A percentile compares a stretch with the other conserved stretches of the same genome.
These are phyloP conservation scores for Collybia nuda DNA, from an alignment of 768 basidiomycete species.

Conservation along the genomic window DNA sequence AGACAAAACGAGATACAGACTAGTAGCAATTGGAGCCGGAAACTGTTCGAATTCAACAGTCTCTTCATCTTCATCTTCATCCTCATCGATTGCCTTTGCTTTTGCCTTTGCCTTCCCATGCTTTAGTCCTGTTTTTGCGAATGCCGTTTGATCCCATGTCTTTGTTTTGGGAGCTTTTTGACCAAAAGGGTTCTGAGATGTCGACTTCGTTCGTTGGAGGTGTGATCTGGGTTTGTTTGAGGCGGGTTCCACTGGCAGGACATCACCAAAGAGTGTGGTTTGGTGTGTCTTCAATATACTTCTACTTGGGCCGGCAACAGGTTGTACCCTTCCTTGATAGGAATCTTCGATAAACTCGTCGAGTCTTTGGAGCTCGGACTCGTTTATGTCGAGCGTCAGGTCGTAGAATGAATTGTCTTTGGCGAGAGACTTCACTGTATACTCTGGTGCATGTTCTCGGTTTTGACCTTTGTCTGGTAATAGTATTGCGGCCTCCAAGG, in stretches of 20 bases:
- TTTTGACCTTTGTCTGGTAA: slow-evolving; percentile 14
- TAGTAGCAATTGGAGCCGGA: slow-evolving; percentile 72
- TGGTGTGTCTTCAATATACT: slow-evolving; percentile 47
- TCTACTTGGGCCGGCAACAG: slow-evolving; percentile 44
- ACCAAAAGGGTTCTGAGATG: slow-evolving; percentile 44
- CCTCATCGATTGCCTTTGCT: slow-evolving; percentile 45
- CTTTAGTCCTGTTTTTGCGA: slow-evolving; percentile 77
- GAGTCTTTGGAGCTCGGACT: slow-evolving; percentile 49
- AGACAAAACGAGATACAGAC: slow-evolving; percentile 40
- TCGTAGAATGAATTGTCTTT: slow-evolving; percentile 51
- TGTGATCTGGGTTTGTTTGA: slow-evolving; percentile 34
- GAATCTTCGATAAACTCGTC: slow-evolving; percentile 52
- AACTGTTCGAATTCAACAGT: slow-evolving; percentile 77
- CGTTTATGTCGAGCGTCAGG: slow-evolving; percentile 56
- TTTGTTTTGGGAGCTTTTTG: slow-evolving; percentile 68
- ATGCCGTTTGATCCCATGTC: slow-evolving; percentile 89
- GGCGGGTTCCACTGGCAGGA: slow-evolving; percentile 30
- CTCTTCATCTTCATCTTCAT: slow-evolving; percentile 59
- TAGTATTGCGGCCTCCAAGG: slow-evolving; percentile 62
- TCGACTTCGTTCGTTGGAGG: slow-evolving; percentile 42
- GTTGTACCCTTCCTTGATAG: slow-evolving; percentile 37
- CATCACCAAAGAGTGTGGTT: slow-evolving; percentile 67
- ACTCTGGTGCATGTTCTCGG: slow-evolving; percentile 9
- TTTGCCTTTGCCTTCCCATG: slow-evolving; percentile 54
- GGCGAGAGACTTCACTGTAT: slow-evolving; percentile 15